Percentiles rank a stretch among this genome's conserved stretches.
These are phyloP conservation scores for Mortierella sp. DNA, from an alignment of 371 early-diverging fungal genomes.

Conservation along the genomic window DNA sequence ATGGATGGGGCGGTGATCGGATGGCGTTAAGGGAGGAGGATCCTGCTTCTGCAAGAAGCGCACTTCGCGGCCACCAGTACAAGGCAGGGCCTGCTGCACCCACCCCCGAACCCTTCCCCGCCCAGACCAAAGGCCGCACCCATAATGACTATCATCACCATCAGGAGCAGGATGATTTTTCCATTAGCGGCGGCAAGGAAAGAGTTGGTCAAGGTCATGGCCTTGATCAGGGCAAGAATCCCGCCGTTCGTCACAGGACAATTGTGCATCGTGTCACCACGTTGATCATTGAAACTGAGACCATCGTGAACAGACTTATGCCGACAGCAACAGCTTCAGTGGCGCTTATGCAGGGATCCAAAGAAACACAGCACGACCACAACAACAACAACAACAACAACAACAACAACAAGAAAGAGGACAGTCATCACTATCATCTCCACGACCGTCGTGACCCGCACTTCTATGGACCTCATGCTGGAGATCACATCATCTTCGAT, in stretches of 20 bases:
- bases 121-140: not conserved
- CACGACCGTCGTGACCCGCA: not conserved
- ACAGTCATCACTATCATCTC: not conserved
- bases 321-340: not conserved
- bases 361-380: not conserved
- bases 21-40: not conserved
- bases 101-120: slow-evolving; percentile 29
- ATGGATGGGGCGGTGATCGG: not conserved
- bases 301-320: slow-evolving; percentile 22
- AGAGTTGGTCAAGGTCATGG: not conserved
- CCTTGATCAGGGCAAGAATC: not conserved
- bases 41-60: not conserved
- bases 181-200: not conserved
- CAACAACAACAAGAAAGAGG: not conserved
- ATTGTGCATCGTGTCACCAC: slow-evolving; percentile 34
- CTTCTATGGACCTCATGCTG: not conserved
- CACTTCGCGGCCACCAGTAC: not conserved
- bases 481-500: slow-evolving; percentile 31
- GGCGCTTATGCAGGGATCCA: not conserved
- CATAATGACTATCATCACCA: not conserved
- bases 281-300: slow-evolving; percentile 43
- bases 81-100: slow-evolving; percentile 32
- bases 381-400: not conserved
- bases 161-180: not conserved
- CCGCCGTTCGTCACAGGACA: not conserved